Percentiles rank a stretch among this genome's conserved stretches.
Conservation (phyloP, 2,329 filamentous ascomycete genomes). For the Monosporascus ibericus region DNA sequence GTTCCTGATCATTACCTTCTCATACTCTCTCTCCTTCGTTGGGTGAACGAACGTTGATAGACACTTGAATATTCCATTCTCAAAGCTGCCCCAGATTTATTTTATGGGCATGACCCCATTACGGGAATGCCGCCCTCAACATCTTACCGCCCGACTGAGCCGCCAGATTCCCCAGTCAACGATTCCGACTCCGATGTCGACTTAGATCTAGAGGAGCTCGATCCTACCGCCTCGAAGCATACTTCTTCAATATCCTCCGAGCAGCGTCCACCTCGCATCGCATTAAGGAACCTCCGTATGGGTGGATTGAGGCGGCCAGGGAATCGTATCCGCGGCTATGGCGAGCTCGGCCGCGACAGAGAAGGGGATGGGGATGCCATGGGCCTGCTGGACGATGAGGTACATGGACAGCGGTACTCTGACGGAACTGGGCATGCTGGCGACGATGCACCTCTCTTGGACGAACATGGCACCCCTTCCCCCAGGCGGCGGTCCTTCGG, state of each 20-base stretch:
- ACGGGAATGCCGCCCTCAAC: constrained; percentile 53
- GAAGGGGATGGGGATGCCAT: constrained; percentile 61
- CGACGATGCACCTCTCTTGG: constrained; percentile 71
- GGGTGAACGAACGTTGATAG: constrained; percentile 2
- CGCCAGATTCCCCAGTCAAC: constrained; percentile 57
- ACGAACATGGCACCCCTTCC: constrained; percentile 30
- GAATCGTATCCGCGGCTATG: constrained; percentile 51
- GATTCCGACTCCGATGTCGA: constrained; percentile 76
- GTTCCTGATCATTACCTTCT: too few relatives aligned
- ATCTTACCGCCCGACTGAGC: constrained; percentile 48
- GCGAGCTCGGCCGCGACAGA: constrained; percentile 51
- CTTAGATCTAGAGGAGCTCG: constrained; percentile 73
- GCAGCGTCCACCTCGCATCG: constrained; percentile 54
- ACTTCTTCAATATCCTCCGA: constrained; percentile 46
- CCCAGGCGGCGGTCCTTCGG: constrained; percentile 31
- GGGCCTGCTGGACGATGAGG: constrained; percentile 60
- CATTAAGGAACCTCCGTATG: constrained; percentile 65
- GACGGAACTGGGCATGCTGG: constrained; percentile 54
- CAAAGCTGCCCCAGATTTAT: neutral
- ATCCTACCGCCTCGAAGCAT: constrained; percentile 46
- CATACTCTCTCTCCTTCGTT: too few relatives aligned
- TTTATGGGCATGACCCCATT: constrained; percentile 26
- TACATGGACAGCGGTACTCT: constrained; percentile 48
- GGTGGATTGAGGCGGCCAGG: constrained; percentile 52
- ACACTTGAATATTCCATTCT: too few relatives aligned